Evolutionary conservation across 1,139 yeast species (phyloP).

Genomic region (Suhomyces guaymorum): DNA sequence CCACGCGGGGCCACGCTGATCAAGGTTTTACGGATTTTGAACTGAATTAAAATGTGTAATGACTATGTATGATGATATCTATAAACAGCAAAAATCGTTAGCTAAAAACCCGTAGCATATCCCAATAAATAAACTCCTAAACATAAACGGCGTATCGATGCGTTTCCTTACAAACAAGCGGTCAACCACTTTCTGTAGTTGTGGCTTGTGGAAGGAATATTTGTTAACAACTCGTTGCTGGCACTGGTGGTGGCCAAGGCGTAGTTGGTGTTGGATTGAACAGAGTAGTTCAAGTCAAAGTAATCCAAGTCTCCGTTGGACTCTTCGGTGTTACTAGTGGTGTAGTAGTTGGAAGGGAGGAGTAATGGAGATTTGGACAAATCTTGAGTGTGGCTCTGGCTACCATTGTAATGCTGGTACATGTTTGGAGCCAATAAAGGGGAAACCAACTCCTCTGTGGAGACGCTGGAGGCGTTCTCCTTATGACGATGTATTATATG

Average conservation of each 20-base stretch:
- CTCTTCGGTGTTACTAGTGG: slow-evolving; percentile 1
- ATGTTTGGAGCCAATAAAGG: slow-evolving; percentile 41
- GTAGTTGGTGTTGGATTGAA: slow-evolving; percentile 24
- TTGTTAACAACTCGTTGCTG: slow-evolving; percentile 12
- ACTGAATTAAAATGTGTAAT: slow-evolving; percentile 2
- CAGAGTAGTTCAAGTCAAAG: slow-evolving; percentile 39
- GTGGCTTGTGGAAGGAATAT: slow-evolving; percentile 37
- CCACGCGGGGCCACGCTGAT: background rate
- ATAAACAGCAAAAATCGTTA: slow-evolving; percentile 9
- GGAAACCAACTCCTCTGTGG: slow-evolving; percentile 28
- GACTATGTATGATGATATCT: slow-evolving; percentile 6
- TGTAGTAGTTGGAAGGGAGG: slow-evolving; percentile 16
- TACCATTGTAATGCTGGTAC: slow-evolving; percentile 25
- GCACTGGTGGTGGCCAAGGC: slow-evolving; percentile 16
- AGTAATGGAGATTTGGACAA: slow-evolving; percentile 24
- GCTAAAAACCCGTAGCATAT: slow-evolving; percentile 11
- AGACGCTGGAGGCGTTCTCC: slow-evolving; percentile 27
- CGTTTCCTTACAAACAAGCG: slow-evolving; percentile 27
- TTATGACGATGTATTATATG: slow-evolving; percentile 12
- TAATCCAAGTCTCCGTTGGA: slow-evolving; percentile 26
- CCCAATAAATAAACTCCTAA: slow-evolving; percentile 10
- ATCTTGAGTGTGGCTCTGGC: slow-evolving; percentile 13
- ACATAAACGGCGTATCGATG: slow-evolving; percentile 7
- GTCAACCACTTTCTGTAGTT: slow-evolving; percentile 49
- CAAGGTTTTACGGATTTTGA: background rate